These are phyloP conservation scores for Cladosporium sp. DNA, from an alignment of 2,329 filamentous ascomycete genomes.

Conservation along the genomic window DNA sequence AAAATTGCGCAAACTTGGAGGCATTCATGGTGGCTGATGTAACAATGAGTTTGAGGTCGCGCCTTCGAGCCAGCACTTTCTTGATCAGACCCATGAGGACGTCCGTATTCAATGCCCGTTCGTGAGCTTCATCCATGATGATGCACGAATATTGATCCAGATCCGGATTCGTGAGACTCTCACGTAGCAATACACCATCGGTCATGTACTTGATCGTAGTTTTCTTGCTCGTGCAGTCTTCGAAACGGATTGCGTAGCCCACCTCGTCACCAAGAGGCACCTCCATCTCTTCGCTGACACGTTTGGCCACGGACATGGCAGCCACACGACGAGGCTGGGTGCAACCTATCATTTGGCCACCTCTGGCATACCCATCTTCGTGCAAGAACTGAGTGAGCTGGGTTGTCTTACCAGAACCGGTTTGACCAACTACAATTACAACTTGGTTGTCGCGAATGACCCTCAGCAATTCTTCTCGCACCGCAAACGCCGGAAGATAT, in stretches of 20 bases:
- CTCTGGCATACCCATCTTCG: constrained; percentile 86
- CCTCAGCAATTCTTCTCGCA: constrained; percentile 84
- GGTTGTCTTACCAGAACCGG: constrained; percentile 95
- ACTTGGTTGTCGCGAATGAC: constrained; percentile 97
- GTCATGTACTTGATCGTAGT: constrained; percentile 99
- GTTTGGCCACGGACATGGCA: constrained; percentile 97
- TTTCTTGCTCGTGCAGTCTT: constrained; percentile 94
- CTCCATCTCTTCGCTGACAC: constrained; percentile 98
- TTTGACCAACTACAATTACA: constrained; percentile 93
- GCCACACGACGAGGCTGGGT: constrained; percentile 95
- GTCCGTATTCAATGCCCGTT: constrained; percentile 92
- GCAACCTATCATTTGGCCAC: constrained; percentile 81
- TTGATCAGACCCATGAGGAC: constrained; percentile 97
- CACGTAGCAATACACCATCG: constrained; percentile 87
- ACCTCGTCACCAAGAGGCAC: constrained; percentile 82
- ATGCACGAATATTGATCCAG: constrained; percentile 95
- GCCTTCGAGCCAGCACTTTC: constrained; percentile 83
- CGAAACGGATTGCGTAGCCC: constrained; percentile 96
- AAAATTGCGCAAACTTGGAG: constrained; percentile 93
- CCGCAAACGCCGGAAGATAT: constrained; percentile 90
- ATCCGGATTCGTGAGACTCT: constrained; percentile 87
- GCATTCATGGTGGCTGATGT: constrained; percentile 99
- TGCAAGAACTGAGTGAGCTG: constrained; percentile 94
- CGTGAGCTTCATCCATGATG: constrained; percentile 99
- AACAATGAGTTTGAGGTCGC: constrained; percentile 93